phyloP scores from a whole-genome alignment of 257 asterid species.

The Perilla frutescens region DNA sequence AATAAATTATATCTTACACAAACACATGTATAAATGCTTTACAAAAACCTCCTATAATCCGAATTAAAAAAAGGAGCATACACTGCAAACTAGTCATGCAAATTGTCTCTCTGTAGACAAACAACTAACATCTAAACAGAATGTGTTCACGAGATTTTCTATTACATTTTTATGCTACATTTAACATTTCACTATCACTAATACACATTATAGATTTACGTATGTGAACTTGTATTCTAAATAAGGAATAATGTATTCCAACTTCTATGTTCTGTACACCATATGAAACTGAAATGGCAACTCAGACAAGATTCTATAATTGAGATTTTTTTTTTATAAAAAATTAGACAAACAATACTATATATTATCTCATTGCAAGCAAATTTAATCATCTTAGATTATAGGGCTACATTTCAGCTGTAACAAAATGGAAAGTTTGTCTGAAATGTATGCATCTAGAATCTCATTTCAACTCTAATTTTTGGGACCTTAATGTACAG shows the following conservation, averaged over 20 bases:
- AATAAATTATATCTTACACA: no score
- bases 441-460: conserved; percentile 6
- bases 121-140: not conserved
- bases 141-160: not conserved
- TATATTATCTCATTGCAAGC: conserved; percentile 6
- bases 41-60: no score
- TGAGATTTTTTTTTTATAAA: no score
- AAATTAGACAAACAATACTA: not conserved
- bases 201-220: no score
- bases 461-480: conserved; percentile 18
- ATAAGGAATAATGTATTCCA: no score
- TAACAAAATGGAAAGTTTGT: not conserved
- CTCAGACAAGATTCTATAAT: no score
- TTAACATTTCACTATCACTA: no score
- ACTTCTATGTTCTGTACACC: no score
- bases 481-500: conserved; percentile 31
- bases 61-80: not conserved
- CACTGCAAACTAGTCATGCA: not conserved
- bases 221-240: no score
- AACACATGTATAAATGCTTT: no score
- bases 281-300: no score
- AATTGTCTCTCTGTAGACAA: not conserved
- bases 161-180: not conserved
- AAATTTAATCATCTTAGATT: not conserved
- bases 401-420: not conserved